A percentile compares a stretch with the other conserved stretches of the same genome.
Conservation (phyloP, 2,329 filamentous ascomycete species). For the Monilinia vaccinii-corymbosi region DNA sequence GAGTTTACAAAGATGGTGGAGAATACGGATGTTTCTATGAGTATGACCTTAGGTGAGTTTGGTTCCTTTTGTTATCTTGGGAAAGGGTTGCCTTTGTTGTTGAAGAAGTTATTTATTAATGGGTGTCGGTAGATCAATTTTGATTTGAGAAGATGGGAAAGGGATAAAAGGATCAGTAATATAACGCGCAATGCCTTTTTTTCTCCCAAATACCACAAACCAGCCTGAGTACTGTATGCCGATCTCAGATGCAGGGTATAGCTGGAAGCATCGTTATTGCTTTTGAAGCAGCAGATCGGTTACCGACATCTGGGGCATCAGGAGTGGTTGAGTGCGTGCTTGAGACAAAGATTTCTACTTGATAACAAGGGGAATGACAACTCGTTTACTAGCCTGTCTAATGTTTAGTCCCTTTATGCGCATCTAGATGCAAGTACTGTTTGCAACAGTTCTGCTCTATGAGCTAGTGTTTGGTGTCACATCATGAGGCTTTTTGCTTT, state of each 20-base stretch:
- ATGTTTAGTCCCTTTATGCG: not conserved
- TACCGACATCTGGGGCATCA: not conserved
- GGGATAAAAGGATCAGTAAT: not conserved
- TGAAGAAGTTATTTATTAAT: slow-evolving; percentile 5
- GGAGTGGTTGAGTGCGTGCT: not conserved
- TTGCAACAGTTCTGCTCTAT: not conserved
- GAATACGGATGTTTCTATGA: slow-evolving; percentile 74
- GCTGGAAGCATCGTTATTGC: not conserved
- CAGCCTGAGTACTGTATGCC: not conserved
- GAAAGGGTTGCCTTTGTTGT: not conserved
- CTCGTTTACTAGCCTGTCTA: not conserved
- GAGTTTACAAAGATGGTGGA: slow-evolving; percentile 99
- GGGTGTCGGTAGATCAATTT: slow-evolving; percentile 23
- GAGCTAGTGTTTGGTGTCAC: not conserved
- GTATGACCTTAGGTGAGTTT: slow-evolving; percentile 59
- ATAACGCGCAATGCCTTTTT: not conserved
- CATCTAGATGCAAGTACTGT: not conserved
- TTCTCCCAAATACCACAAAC: not conserved
- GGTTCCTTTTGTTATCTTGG: not conserved
- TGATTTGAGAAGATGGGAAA: slow-evolving; percentile 9
- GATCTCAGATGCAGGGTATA: not conserved
- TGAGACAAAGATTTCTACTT: not conserved
- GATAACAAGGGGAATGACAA: not conserved
- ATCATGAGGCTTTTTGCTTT: not conserved
- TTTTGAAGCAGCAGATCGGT: not conserved